phyloP scores from a whole-genome alignment of 306 rosid species.

The Crotalaria pallida region DNA sequence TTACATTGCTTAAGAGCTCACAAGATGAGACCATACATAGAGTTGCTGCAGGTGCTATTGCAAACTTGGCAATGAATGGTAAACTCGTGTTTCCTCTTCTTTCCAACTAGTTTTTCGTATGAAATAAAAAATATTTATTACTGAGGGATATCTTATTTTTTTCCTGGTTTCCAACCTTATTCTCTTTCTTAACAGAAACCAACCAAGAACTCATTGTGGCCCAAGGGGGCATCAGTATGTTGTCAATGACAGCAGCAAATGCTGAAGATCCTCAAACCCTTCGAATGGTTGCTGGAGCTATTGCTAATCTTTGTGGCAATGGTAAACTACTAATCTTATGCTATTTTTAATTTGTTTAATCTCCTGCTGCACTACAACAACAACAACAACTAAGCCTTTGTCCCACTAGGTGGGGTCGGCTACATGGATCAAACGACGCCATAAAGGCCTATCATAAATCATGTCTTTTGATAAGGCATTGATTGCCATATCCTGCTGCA shows the following conservation, averaged over 20 bases:
- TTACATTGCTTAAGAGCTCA: constrained; percentile 71
- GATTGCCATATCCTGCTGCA: background rate
- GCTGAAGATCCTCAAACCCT: constrained; percentile 98
- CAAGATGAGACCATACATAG: constrained; percentile 92
- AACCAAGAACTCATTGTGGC: constrained; percentile 97
- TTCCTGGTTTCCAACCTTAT: constrained; percentile 12
- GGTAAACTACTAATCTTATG: constrained; percentile 49
- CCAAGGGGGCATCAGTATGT: constrained; percentile 89
- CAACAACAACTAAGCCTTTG: too few relatives aligned
- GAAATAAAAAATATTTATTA: background rate
- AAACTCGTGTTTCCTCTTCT: constrained; percentile 10
- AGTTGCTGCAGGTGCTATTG: constrained; percentile 99
- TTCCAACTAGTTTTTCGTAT: background rate
- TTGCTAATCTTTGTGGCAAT: constrained; percentile 96
- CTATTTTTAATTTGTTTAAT: constrained; percentile 7
- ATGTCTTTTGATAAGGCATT: too few relatives aligned
- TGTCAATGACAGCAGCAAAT: constrained; percentile 72
- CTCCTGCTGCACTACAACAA: background rate
- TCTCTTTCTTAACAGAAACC: constrained; percentile 59
- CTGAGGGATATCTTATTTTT: constrained; percentile 4
- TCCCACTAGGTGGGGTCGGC: too few relatives aligned
- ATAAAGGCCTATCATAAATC: too few relatives aligned
- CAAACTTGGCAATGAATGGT: constrained; percentile 99
- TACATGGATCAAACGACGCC: too few relatives aligned
- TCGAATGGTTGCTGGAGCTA: constrained; percentile 97